A percentile compares a stretch with the other conserved stretches of the same genome.
These are phyloP conservation scores for Larix kaempferi DNA, from an alignment of 75 land plant species.

Conservation along the genomic window DNA sequence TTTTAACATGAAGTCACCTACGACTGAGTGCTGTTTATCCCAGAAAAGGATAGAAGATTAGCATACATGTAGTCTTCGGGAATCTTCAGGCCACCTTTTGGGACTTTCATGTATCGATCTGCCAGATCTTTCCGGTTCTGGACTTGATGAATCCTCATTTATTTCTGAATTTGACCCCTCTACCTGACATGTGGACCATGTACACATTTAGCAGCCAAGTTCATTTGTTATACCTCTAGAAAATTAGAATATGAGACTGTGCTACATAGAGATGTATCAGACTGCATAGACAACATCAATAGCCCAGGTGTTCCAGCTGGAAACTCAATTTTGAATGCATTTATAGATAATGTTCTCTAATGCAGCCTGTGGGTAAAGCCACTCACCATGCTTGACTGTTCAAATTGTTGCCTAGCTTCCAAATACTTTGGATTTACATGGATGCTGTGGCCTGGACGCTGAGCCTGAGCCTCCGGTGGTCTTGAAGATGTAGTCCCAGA, in stretches of 20 bases:
- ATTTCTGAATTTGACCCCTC: conserved; percentile 24
- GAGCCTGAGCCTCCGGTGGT: conserved; percentile 50
- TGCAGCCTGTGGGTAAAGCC: background rate
- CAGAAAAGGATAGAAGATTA: conserved; percentile 9
- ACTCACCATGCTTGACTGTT: conserved; percentile 28
- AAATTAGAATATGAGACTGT: background rate
- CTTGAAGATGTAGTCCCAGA: conserved; percentile 31
- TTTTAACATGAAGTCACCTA: background rate
- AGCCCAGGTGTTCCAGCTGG: background rate
- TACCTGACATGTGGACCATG: conserved; percentile 7
- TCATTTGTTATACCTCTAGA: background rate
- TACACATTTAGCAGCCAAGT: background rate
- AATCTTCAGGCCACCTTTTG: conserved; percentile 29
- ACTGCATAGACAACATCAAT: background rate
- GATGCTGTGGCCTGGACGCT: conserved; percentile 75
- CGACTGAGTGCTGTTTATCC: background rate
- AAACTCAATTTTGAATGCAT: background rate
- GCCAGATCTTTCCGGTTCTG: conserved; percentile 19
- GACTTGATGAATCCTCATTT: conserved; percentile 19
- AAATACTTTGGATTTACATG: conserved; percentile 94
- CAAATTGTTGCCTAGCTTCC: conserved; percentile 61
- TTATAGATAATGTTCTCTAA: background rate
- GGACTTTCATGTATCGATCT: conserved; percentile 10
- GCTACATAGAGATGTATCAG: background rate
- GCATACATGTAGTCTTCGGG: conserved; percentile 30